Evolutionary conservation across 371 early-diverging fungal genomes (phyloP).

Genomic region (Zychaea mexicana): DNA sequence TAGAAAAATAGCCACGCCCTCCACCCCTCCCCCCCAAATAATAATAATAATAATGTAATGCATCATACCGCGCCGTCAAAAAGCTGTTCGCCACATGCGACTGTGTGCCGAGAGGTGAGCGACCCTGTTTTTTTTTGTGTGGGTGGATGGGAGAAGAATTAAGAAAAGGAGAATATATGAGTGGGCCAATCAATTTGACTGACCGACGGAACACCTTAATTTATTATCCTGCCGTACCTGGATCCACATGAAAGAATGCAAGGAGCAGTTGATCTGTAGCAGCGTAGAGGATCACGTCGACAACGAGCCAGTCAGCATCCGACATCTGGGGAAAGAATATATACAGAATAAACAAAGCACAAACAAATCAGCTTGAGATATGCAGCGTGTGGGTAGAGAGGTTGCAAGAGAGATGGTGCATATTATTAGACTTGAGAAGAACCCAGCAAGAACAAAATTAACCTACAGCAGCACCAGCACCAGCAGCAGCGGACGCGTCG

Average conservation of each 20-base stretch:
- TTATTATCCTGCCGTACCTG: conserved; percentile 1
- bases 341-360: conserved; percentile 1
- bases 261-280: conserved; percentile 57
- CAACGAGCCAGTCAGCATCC: conserved; percentile 35
- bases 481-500: not conserved
- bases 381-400: no score
- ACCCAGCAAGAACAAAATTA: not conserved
- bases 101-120: not conserved
- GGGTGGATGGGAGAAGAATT: not conserved
- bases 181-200: conserved; percentile 2
- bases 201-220: not conserved
- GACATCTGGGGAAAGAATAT: conserved; percentile 18
- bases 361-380: not conserved
- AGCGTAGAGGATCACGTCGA: conserved; percentile 62
- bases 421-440: no score
- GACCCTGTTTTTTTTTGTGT: not conserved
- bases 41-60: not conserved
- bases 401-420: no score
- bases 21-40: no score
- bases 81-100: conserved; percentile 11
- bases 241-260: conserved; percentile 54
- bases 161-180: not conserved
- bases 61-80: conserved; percentile 11
- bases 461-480: not conserved
- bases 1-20: not conserved